Base-by-base conservation (phyloP, 2,329 filamentous ascomycete species). In the Simplicillium sp. region DNA sequence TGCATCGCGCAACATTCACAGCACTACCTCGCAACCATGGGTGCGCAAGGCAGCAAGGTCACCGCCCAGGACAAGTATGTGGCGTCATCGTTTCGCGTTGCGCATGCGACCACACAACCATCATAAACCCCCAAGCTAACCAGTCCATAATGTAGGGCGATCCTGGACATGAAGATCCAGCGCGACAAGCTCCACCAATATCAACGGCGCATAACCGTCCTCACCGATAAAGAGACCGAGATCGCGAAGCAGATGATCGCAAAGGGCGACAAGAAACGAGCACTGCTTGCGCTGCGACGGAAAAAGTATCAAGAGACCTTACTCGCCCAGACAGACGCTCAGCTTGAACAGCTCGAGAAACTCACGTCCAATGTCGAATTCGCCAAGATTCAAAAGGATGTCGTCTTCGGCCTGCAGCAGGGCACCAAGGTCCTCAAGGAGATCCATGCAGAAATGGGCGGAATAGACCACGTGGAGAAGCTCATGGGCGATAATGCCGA, bases 231-330 rank as follows among this genome's bases (percentile, higher is more conserved):
- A 49, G 90, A 98, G 66, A 95, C 84, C 37, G 83, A 81, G 36
- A 84, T 95, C 43, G 90, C 92, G 16, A 80, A 78, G 50, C 75
- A 87, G 67, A 89, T 94, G 66, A 74, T 97, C 15, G 79, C 80
- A 14, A 74, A 77, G 45, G 82, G 84, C 54, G 85, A 96, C 66
- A 89, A 87, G 64, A 68, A 75, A 50, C 80, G 81, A 47, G 92
- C 92, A 1, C 75, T 96, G 16, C 75, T 97, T 28, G 92, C 92
- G 1, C 74, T 98, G 45, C 83, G 92, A 43, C 79, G 89, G 51
- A 96, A 96, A 67, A 98, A 97, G 62, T 97, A 95, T 70, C 92
- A 98, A 61, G 86, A 97, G 61, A 82, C 85, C 18, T 73, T 97
- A 16, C 74, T 97, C 11, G 72, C 77, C 45, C 90, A 94, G 68